Evolutionary conservation across 495 filamentous ascomycete genomes (phyloP).

Genomic region (Aspergillus conjunctus): DNA sequence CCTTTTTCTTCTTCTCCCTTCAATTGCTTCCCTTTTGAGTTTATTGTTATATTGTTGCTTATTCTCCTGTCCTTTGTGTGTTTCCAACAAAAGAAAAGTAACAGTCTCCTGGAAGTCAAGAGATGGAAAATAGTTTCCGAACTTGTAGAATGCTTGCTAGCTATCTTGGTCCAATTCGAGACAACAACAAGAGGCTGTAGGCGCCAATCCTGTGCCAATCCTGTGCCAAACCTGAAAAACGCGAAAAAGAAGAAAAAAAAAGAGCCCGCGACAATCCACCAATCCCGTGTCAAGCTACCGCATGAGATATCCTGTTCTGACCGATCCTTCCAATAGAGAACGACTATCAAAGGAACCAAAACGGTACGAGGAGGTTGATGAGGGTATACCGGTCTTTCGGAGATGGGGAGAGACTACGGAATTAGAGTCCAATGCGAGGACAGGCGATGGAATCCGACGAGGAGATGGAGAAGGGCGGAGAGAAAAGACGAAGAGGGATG

Average conservation of each 20-base stretch:
- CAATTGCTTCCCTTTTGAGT: constrained; percentile 13
- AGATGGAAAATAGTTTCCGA: constrained; percentile 48
- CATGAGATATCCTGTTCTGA: constrained; percentile 25
- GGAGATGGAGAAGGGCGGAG: constrained; percentile 12
- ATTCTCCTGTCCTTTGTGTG: constrained; percentile 38
- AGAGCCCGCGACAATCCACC: constrained; percentile 31
- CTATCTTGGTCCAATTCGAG: constrained; percentile 49
- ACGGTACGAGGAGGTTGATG: constrained; percentile 11
- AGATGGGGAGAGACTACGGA: constrained; percentile 20
- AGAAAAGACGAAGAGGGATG: constrained; percentile 10
- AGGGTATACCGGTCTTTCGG: constrained; percentile 17
- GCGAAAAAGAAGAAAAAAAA: constrained; percentile 18
- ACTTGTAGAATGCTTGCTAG: constrained; percentile 58
- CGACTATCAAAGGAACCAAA: constrained; percentile 23
- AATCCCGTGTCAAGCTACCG: constrained; percentile 27
- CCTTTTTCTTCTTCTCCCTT: constrained; percentile 23
- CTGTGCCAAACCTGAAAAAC: constrained; percentile 21
- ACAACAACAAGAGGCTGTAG: constrained; percentile 41
- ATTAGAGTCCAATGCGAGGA: constrained; percentile 5
- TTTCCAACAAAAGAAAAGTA: constrained; percentile 18
- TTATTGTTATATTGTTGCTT: constrained; percentile 32
- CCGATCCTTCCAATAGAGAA: constrained; percentile 27
- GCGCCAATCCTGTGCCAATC: constrained; percentile 28
- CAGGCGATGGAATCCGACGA: constrained; percentile 9
- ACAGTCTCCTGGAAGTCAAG: constrained; percentile 37